Evolutionary conservation across 192 early-diverging fungal species (phyloP).

Genomic region (Haplosporangium gracile): DNA sequence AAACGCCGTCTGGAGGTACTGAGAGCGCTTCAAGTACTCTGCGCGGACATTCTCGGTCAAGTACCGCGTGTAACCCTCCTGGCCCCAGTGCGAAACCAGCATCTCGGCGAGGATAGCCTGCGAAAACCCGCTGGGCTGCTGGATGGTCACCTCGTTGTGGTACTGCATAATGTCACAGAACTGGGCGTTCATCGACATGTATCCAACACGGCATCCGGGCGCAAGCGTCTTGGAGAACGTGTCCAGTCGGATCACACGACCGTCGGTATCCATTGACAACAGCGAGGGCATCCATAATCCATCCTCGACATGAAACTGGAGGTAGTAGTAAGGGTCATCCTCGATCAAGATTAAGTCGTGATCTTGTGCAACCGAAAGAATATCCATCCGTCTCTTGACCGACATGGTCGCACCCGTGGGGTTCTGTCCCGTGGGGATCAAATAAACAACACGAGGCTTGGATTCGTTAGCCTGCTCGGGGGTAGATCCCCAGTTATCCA

Average conservation of each 20-base stretch:
- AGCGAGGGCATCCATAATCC: conserved; percentile 72
- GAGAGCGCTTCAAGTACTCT: conserved; percentile 78
- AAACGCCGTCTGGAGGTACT: conserved; percentile 70
- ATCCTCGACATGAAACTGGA: conserved; percentile 68
- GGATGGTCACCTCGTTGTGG: conserved; percentile 81
- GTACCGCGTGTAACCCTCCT: conserved; percentile 78
- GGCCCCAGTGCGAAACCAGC: conserved; percentile 76
- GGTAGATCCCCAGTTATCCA: conserved; percentile 53
- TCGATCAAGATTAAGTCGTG: conserved; percentile 87
- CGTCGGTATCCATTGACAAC: conserved; percentile 85
- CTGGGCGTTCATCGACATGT: conserved; percentile 69
- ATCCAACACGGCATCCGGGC: conserved; percentile 83
- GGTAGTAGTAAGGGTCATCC: conserved; percentile 94
- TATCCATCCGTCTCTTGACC: conserved; percentile 74
- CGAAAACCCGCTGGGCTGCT: conserved; percentile 84
- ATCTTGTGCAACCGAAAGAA: conserved; percentile 78
- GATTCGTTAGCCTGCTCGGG: conserved; percentile 49
- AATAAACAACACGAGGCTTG: conserved; percentile 69
- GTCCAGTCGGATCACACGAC: conserved; percentile 89
- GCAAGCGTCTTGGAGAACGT: conserved; percentile 90
- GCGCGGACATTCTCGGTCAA: conserved; percentile 68
- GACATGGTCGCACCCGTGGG: conserved; percentile 89
- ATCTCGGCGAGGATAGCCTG: conserved; percentile 79
- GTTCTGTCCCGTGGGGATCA: conserved; percentile 90
- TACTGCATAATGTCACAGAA: conserved; percentile 81